Evolutionary conservation across 2,329 filamentous ascomycete species (phyloP), one percentile per base, ranked within the genome.

Genomic region (Cadophora malorum): DNA sequence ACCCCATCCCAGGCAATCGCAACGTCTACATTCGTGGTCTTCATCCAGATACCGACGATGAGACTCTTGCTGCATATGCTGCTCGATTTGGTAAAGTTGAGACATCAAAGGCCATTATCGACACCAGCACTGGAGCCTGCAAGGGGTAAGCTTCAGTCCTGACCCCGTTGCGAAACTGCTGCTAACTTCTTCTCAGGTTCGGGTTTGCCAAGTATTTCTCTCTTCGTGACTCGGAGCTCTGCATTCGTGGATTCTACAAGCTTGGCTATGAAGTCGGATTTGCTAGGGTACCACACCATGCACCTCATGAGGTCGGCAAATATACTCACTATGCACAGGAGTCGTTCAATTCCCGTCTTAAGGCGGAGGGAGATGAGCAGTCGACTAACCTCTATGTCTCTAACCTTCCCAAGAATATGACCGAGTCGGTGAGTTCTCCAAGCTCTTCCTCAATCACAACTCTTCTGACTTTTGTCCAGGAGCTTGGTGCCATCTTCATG

Each of bases 301-400:
- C 21, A 64, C 56, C 38, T 64, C 49, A 49, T 56, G 50, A 59
- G 64, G 28, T 65, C n/a, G 66, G 63, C 50, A 59, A 31, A 33
- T 55, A 73, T 69, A 63, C 77, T 74, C 71, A 74, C 62, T n/a
- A 70, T 68, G 35, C 67, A 64, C 63, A 96, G 91, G 96, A 98
- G 83, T 98, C 95, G 23, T 97, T 98, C 83, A 99, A 99, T 80
- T 94, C 94, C 73, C 94, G 96, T 74, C 91, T 99, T 75, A 98
- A 99, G 85, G 95, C 96, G 56, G 92, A 98, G 77, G 91, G 94
- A 66, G 95, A 99, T 76, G 92, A 91, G 63, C 77, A 81, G 52
- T 98, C 96, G 58, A 98, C 96, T 72, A 99, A 99, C 79, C 87
- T 99, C 71, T 99, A 99, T 80, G 94, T 98, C 71, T 99, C 96